Conservation (phyloP, 2,329 filamentous ascomycete genomes). For the Lecanoromycetidae sp. region DNA sequence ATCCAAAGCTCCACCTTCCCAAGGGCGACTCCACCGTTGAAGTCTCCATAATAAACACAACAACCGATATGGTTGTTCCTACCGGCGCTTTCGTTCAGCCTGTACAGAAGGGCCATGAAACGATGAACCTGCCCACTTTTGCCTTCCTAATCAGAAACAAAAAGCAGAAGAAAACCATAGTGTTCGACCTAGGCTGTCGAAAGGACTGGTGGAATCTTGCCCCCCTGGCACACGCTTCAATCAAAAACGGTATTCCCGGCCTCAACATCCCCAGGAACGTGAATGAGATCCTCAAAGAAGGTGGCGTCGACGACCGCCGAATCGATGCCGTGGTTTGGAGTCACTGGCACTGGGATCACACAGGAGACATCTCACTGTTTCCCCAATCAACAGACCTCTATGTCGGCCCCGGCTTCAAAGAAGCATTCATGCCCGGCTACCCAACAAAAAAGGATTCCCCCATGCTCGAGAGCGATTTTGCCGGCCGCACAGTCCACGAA, state of each 20-base stretch:
- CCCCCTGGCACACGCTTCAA: constrained; percentile 19
- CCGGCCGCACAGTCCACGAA: constrained; percentile 22
- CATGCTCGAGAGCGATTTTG: constrained; percentile 29
- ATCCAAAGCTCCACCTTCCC: constrained; percentile 16
- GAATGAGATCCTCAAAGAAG: constrained; percentile 26
- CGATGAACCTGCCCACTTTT: constrained; percentile 21
- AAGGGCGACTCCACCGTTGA: constrained; percentile 16
- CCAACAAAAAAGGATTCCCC: constrained; percentile 29
- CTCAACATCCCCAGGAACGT: constrained; percentile 23
- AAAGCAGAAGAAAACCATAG: constrained; percentile 18
- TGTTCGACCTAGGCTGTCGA: constrained; percentile 24
- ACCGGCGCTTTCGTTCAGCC: constrained; percentile 19
- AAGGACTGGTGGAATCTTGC: constrained; percentile 25
- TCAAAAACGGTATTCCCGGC: constrained; percentile 19
- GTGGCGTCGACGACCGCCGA: constrained; percentile 23
- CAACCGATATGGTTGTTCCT: constrained; percentile 19
- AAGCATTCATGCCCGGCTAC: constrained; percentile 33
- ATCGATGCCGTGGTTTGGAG: constrained; percentile 33
- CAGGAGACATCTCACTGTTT: constrained; percentile 34
- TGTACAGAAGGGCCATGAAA: constrained; percentile 19
- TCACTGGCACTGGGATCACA: constrained; percentile 37
- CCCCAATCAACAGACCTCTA: constrained; percentile 32
- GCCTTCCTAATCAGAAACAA: constrained; percentile 19
- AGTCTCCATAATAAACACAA: constrained; percentile 19
- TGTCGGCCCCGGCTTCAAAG: constrained; percentile 38